Evolutionary conservation across 306 rosid species (phyloP).

Genomic region (Canavalia gladiata): DNA sequence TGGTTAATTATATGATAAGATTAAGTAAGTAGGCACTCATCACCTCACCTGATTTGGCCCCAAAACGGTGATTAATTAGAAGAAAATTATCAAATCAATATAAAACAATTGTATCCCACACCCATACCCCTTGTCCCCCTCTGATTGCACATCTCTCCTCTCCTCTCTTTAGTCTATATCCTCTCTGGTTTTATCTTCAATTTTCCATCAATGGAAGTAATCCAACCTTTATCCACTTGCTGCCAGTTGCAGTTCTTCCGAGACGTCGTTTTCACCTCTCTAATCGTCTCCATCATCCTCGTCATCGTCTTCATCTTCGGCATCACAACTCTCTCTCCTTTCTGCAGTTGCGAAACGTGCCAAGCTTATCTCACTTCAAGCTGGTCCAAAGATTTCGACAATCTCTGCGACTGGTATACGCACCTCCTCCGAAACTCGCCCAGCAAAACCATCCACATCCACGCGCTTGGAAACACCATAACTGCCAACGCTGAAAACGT

Average conservation of each 20-base stretch:
- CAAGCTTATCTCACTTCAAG: conserved; percentile 63
- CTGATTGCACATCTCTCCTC: background rate
- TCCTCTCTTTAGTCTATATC: background rate
- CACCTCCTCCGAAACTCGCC: conserved; percentile 70
- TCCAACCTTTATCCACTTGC: background rate
- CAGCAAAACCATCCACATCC: conserved; percentile 76
- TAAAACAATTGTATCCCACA: conserved; percentile 24
- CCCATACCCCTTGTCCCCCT: conserved; percentile 40
- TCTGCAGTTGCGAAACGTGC: conserved; percentile 77
- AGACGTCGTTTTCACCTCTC: conserved; percentile 12
- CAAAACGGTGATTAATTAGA: too few relatives aligned
- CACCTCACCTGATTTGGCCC: background rate
- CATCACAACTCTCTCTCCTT: background rate
- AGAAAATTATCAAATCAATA: conserved; percentile 25
- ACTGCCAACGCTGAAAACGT: conserved; percentile 81
- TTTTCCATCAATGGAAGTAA: conserved; percentile 46
- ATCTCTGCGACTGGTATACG: conserved; percentile 85
- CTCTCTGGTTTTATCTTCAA: background rate
- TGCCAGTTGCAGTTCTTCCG: conserved; percentile 24
- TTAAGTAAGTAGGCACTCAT: background rate
- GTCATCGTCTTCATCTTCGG: background rate
- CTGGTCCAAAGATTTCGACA: conserved; percentile 70
- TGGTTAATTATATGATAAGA: too few relatives aligned
- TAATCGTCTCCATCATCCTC: conserved; percentile 21
- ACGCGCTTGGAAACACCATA: conserved; percentile 71